A percentile compares a stretch with the other conserved stretches of the same genome.
phyloP scores from a whole-genome alignment of 108 stramenopile genomes.

The Tribonema minus region DNA sequence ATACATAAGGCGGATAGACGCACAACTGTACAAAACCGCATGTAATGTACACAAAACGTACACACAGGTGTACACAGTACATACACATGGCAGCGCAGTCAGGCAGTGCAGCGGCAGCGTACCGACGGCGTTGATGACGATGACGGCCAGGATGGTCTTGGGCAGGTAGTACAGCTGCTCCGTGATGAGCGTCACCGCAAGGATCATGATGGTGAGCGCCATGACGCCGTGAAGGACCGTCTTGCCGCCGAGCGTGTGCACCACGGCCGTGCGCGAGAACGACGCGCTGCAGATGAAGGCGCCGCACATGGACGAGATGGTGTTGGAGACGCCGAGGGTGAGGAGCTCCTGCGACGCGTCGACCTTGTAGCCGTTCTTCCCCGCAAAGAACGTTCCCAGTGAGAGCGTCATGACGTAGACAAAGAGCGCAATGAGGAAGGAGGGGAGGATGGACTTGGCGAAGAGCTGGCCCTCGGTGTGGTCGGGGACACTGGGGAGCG shows the following conservation, averaged over 20 bases:
- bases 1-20: too few species aligned
- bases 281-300: not conserved
- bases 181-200: constrained; percentile 70
- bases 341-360: not conserved
- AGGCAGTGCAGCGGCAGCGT: too few species aligned
- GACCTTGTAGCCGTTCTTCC: not conserved
- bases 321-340: not conserved
- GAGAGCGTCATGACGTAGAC: not conserved
- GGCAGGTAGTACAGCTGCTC: constrained; percentile 70
- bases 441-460: not conserved
- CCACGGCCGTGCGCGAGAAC: not conserved
- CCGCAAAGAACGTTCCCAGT: not conserved
- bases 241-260: not conserved
- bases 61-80: too few species aligned
- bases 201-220: constrained; percentile 60
- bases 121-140: constrained; percentile 11
- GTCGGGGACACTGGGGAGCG: not conserved
- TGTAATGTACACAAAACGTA: too few species aligned
- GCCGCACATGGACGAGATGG: not conserved
- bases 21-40: too few species aligned
- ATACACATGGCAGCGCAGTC: too few species aligned
- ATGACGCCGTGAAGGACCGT: constrained; percentile 58
- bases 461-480: not conserved
- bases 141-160: constrained; percentile 36
- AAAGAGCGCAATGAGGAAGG: not conserved